Percentiles rank a stretch among this genome's conserved stretches.
Conservation (phyloP, 2,329 filamentous ascomycete species). For the Aspergillus sp. region DNA sequence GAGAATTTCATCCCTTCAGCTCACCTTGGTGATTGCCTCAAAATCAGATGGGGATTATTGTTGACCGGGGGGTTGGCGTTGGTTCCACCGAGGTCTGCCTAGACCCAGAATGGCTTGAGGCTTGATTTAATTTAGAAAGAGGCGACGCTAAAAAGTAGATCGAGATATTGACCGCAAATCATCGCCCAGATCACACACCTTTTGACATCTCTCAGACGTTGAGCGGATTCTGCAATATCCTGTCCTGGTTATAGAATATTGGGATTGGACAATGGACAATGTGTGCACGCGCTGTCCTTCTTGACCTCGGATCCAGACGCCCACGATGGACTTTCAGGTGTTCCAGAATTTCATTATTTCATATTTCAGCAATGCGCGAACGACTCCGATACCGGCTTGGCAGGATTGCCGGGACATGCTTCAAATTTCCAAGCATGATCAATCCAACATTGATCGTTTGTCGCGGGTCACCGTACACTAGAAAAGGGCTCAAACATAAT, state of each 20-base stretch:
- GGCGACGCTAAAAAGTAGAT: constrained; percentile 15
- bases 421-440: not conserved
- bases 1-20: not conserved
- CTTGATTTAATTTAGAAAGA: constrained; percentile 10
- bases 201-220: constrained; percentile 8
- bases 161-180: constrained; percentile 14
- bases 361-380: not conserved
- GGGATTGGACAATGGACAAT: constrained; percentile 1
- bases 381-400: not conserved
- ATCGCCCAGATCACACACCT: constrained; percentile 1
- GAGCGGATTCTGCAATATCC: constrained; percentile 2
- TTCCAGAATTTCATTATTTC: constrained; percentile 2
- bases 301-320: not conserved
- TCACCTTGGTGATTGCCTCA: not conserved
- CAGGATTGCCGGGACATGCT: not conserved
- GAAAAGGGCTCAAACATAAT: not conserved
- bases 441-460: not conserved
- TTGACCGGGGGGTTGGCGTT: too few relatives aligned
- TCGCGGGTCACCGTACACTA: too few relatives aligned
- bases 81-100: not conserved
- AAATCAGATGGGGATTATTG: constrained; percentile 1
- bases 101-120: constrained; percentile 6
- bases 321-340: not conserved
- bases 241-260: not conserved
- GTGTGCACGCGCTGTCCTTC: constrained; percentile 15